Base-by-base conservation (phyloP, 768 basidiomycete species). In the Myochromella boudieri region DNA sequence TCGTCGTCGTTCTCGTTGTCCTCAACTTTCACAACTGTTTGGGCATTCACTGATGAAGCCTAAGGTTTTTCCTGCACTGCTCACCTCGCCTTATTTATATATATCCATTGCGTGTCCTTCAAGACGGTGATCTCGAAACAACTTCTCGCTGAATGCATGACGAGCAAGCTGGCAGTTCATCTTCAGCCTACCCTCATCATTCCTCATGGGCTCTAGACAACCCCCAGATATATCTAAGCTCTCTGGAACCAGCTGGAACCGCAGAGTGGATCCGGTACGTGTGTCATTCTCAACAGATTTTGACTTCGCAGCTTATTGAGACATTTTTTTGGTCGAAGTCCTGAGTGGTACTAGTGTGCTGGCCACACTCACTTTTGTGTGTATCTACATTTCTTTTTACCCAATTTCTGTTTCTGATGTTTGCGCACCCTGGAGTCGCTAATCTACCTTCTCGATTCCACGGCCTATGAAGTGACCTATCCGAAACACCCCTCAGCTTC, bases 291-390 rank as follows among this genome's bases (percentile, higher is more conserved):
- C 20, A 64, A 64, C 81, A 7, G 92, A 95, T 63, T 94, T 94
- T 55, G 92, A 95, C 66, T 73, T 94, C 17, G 76, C 82, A 9
- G 91, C 94, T 61, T 88, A 84, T 51, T 91, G 89, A 88, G 91
- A 91, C 70, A 14, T 58, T 92, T 21, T 74, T 69, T 29, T 82
- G 82, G n/a, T n/a, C n/a, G n/a, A n/a, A n/a, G n/a, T n/a, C n/a
- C n/a, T n/a, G 1, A 70, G 81, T 50, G 79, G 85, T 54, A 60
- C 10, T 87, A 91, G 82, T 92, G 91, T 0, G 73, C 94, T 3
- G 49, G 67, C 92, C 20, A 91, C 90, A 1, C 60, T 94, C 43
- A 91, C 92, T 51, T 54, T 91, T 20, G 90, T 92, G 52, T 10
- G 81, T 75, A 3, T 26, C 20, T 22, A 17, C 37, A 17, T 7